Evolutionary conservation across 1,139 yeast genomes (phyloP).

Genomic region (Yamadazyma taylorii): DNA sequence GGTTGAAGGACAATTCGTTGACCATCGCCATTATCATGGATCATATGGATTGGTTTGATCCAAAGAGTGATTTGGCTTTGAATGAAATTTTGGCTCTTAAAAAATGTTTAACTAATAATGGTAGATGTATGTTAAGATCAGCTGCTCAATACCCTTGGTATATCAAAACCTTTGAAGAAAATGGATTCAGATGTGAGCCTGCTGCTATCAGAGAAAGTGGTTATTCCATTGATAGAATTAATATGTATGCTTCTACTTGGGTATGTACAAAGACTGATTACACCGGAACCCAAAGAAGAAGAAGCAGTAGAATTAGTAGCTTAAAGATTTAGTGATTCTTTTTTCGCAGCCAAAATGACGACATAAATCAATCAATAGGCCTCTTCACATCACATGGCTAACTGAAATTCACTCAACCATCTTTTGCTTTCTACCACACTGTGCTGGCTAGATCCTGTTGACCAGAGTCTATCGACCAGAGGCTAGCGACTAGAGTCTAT

Average conservation of each 20-base stretch:
- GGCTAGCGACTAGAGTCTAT: too few relatives aligned
- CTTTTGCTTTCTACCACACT: too few relatives aligned
- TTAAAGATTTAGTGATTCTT: slow-evolving; percentile 27
- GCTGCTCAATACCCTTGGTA: slow-evolving; percentile 81
- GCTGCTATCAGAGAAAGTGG: slow-evolving; percentile 68
- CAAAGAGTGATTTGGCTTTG: slow-evolving; percentile 60
- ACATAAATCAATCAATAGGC: too few relatives aligned
- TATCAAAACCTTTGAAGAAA: slow-evolving; percentile 60
- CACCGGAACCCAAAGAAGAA: slow-evolving; percentile 25
- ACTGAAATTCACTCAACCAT: too few relatives aligned
- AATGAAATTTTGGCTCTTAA: slow-evolving; percentile 66
- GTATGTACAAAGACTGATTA: slow-evolving; percentile 57
- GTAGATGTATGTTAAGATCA: slow-evolving; percentile 75
- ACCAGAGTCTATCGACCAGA: too few relatives aligned
- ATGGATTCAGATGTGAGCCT: slow-evolving; percentile 66
- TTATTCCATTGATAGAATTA: slow-evolving; percentile 69
- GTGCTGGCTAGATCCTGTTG: too few relatives aligned
- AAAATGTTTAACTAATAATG: slow-evolving; percentile 63
- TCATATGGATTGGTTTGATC: slow-evolving; percentile 90
- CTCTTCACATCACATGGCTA: too few relatives aligned
- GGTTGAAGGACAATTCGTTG: slow-evolving; percentile 61
- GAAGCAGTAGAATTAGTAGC: slow-evolving; percentile 45
- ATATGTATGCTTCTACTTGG: slow-evolving; percentile 91
- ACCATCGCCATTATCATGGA: slow-evolving; percentile 85
- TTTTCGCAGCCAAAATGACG: too few relatives aligned